Evolutionary conservation across 805 yeast genomes (phyloP).

Genomic region (Ogataea kodamae): DNA sequence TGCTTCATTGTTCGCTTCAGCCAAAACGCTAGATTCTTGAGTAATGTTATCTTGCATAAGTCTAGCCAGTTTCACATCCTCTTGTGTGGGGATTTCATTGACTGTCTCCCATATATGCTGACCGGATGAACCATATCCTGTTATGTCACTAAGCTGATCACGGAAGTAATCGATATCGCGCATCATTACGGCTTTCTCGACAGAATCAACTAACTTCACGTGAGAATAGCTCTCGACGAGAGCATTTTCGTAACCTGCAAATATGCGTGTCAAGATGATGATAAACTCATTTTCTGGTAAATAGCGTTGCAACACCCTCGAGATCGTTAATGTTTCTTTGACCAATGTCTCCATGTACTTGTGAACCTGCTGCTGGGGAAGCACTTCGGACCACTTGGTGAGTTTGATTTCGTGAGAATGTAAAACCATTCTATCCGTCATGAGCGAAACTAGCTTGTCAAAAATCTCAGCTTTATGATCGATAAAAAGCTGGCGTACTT

Average conservation of each 20-base stretch:
- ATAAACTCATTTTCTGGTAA: constrained; percentile 49
- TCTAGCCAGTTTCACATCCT: constrained; percentile 46
- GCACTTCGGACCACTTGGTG: constrained; percentile 49
- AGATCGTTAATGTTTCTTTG: constrained; percentile 62
- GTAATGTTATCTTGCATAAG: constrained; percentile 37
- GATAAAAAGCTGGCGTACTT: constrained; percentile 39
- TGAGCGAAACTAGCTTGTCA: constrained; percentile 61
- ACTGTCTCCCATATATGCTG: constrained; percentile 61
- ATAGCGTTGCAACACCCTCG: constrained; percentile 55
- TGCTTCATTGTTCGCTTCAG: too few relatives aligned
- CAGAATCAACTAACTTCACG: constrained; percentile 45
- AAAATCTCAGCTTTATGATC: constrained; percentile 65
- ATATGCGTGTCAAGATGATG: constrained; percentile 44
- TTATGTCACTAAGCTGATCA: constrained; percentile 54
- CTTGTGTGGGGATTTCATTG: constrained; percentile 47
- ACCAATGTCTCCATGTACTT: constrained; percentile 62
- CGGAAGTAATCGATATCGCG: constrained; percentile 62
- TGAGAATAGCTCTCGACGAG: constrained; percentile 52
- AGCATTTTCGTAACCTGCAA: constrained; percentile 54
- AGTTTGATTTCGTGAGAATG: constrained; percentile 47
- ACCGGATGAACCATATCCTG: constrained; percentile 61
- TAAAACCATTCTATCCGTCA: constrained; percentile 57
- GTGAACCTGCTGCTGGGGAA: constrained; percentile 47
- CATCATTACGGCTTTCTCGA: constrained; percentile 52
- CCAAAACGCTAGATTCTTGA: too few relatives aligned